Base-by-base conservation (phyloP, 371 early-diverging fungal genomes). In the Apophysomyces sp. region DNA sequence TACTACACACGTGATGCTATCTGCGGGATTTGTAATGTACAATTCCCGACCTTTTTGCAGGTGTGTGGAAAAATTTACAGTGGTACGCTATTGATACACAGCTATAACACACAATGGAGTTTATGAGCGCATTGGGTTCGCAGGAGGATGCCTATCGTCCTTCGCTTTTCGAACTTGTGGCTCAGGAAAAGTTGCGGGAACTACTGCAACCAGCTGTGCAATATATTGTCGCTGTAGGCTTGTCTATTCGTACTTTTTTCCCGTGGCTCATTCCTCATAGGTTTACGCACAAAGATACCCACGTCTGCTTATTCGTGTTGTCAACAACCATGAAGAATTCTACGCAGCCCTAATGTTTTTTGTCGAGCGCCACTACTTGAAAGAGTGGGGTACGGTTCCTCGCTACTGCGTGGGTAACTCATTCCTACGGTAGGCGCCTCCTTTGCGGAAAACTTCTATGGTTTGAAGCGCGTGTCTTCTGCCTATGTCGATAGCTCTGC, bases 391-490 rank as follows among this genome's bases (percentile, higher is more conserved):
- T 88, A 82, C 60, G 65, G 29, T 54, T 36, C 44, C n/a, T 44
- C 52, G 21, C 44, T 34, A n/a, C 9, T 8, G 62, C 32, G n/a
- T 30, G 9, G 32, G 39, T 51, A 15, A 58, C 53, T 65, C 40
- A 66, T 53, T 32, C 57, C 39, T 24, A 24, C 28, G 9, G 27
- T 67, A 91, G 91, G 89, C 39, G 90, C 84, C 1, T 93, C 96
- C 12, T 95, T 94, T 76, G 86, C 95, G 15, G 97, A 97, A 76
- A 91, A 91, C 74, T 95, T 95, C 74, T 97, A 97, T 72, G 95
- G 95, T 0, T 69, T 92, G 52, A 92, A 93, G 68, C 72, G 97
- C 57, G 85, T 86, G 15, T 76, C 85, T 0, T 59, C 79, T 8
- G 40, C 60, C 7, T 68, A 68, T 32, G 40, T 65, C 6, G 67